These are phyloP conservation scores for Aspergillus sp. DNA, from an alignment of 2,329 filamentous ascomycete genomes.

Conservation along the genomic window DNA sequence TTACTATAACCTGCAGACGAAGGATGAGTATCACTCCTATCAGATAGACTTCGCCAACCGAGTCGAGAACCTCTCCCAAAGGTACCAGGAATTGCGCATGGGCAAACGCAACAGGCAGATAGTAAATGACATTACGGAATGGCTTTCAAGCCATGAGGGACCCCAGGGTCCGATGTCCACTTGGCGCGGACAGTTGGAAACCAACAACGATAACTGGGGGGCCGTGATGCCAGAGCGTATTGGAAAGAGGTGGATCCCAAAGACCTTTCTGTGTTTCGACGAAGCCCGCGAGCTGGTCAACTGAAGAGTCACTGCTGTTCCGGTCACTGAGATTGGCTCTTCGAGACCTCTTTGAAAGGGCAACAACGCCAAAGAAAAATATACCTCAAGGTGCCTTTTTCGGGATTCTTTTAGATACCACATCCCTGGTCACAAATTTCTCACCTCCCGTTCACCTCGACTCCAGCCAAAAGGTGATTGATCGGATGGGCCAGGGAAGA, in stretches of 20 bases:
- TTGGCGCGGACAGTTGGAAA: no score
- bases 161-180: no score
- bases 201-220: no score
- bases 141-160: background rate
- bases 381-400: background rate
- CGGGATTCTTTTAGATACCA: slow-evolving; percentile 1
- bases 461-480: background rate
- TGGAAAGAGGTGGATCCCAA: no score
- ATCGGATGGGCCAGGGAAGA: background rate
- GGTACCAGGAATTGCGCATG: no score
- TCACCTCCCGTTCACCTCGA: background rate
- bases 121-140: background rate
- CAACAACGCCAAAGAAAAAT: background rate
- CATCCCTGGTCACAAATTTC: slow-evolving; percentile 2
- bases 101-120: background rate
- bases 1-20: slow-evolving; percentile 1
- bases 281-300: no score
- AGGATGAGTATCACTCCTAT: background rate
- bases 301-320: no score
- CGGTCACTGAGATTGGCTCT: background rate
- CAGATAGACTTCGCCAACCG: background rate
- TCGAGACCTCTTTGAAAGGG: background rate
- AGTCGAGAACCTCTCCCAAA: background rate
- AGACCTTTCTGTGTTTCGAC: no score
- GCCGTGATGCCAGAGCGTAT: no score